A percentile compares a stretch with the other conserved stretches of the same genome.
phyloP scores from a whole-genome alignment of 345 rosid genomes.

The Lenwebbia sp. region DNA sequence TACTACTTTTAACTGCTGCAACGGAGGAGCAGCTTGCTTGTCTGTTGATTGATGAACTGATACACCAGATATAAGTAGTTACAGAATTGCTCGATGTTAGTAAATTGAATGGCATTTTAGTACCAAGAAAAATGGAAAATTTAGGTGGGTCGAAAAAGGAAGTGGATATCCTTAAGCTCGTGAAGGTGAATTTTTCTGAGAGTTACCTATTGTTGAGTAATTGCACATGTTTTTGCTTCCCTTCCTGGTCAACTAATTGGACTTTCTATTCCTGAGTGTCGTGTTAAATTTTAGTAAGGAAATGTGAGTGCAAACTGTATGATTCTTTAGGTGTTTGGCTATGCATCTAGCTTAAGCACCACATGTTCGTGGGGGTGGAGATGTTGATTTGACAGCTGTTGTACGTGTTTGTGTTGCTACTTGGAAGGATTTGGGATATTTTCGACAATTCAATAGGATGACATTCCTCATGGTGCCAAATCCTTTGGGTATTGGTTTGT shows the following conservation, averaged over 20 bases:
- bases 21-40: background rate
- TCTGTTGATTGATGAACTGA: background rate
- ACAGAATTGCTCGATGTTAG: background rate
- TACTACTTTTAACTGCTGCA: background rate
- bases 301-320: background rate
- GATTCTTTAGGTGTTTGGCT: background rate
- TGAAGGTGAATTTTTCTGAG: background rate
- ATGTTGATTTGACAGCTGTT: background rate
- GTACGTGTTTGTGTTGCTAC: background rate
- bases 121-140: background rate
- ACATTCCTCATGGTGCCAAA: background rate
- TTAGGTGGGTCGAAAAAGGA: background rate
- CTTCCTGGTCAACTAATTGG: background rate
- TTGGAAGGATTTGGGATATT: background rate
- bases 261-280: background rate
- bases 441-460: background rate
- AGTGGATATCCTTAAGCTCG: background rate
- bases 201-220: background rate
- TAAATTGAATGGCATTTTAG: background rate
- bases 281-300: background rate
- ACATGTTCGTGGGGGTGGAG: background rate
- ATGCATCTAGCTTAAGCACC: background rate
- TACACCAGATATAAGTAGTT: background rate
- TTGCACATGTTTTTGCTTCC: background rate
- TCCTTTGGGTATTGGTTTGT: constrained; percentile 1